Percentiles rank a stretch among this genome's conserved stretches.
Evolutionary conservation across 1,284 basidiomycete species (phyloP).

Genomic region (Kalmanozyma brasiliensis): DNA sequence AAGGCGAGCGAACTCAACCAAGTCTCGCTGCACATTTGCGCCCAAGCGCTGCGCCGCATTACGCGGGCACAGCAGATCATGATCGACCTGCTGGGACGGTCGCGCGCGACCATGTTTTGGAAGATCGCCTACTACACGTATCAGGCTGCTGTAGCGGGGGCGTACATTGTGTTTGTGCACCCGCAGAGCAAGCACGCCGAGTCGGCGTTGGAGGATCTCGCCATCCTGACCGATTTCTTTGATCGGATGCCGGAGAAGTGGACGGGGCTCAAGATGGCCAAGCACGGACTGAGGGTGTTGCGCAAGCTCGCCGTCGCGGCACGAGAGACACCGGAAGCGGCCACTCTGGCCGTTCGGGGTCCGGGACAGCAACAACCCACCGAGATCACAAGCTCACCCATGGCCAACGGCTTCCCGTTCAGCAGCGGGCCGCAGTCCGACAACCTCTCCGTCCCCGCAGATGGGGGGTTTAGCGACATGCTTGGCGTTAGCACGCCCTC

Average conservation of each 20-base stretch:
- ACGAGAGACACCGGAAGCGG: constrained; percentile 34
- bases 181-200: constrained; percentile 42
- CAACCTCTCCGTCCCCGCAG: not conserved
- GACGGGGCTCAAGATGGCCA: constrained; percentile 42
- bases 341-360: constrained; percentile 22
- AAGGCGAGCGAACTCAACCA: constrained; percentile 20
- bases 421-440: constrained; percentile 3
- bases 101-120: constrained; percentile 45
- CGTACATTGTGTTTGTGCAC: constrained; percentile 37
- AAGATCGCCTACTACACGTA: constrained; percentile 47
- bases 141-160: constrained; percentile 42
- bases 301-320: constrained; percentile 41
- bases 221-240: constrained; percentile 36
- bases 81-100: constrained; percentile 30
- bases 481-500: not conserved
- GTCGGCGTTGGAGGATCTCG: constrained; percentile 35
- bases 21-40: constrained; percentile 33
- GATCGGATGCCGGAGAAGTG: constrained; percentile 41
- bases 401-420: not conserved
- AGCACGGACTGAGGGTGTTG: constrained; percentile 39
- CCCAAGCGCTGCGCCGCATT: constrained; percentile 35
- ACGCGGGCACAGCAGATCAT: constrained; percentile 39
- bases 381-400: not conserved
- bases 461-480: constrained; percentile 1
- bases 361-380: not conserved